Percentiles rank a stretch among this genome's conserved stretches.
Evolutionary conservation across 225 moss, liverwort and hornwort species (phyloP).

Genomic region (Takakia lepidozioides): DNA sequence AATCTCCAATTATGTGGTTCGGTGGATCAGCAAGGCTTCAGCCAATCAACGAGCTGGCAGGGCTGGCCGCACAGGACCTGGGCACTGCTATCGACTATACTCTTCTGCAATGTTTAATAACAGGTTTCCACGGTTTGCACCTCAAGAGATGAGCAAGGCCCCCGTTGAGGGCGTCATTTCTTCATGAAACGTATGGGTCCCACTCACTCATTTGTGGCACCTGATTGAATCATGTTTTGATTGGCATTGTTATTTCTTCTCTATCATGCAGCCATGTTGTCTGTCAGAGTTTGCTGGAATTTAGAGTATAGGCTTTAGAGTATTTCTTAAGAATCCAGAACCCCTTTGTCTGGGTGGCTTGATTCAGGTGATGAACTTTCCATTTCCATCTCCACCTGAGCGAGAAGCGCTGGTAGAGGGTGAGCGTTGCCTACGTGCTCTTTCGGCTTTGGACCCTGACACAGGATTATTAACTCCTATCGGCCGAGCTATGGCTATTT

Average conservation of each 20-base stretch:
- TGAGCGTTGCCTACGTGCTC: conserved; percentile 67
- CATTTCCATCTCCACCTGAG: conserved; percentile 92
- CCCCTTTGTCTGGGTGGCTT: too few relatives aligned
- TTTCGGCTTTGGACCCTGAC: conserved; percentile 65
- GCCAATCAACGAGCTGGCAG: conserved; percentile 97
- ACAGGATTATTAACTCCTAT: conserved; percentile 68
- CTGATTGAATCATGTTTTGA: too few relatives aligned
- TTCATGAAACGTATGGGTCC: conserved; percentile 99
- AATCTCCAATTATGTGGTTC: conserved; percentile 83
- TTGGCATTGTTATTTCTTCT: too few relatives aligned
- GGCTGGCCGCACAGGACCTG: conserved; percentile 94
- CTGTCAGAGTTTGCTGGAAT: too few relatives aligned
- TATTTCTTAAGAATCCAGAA: too few relatives aligned
- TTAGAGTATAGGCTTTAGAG: too few relatives aligned
- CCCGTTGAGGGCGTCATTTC: conserved; percentile 93
- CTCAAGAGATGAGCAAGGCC: conserved; percentile 86
- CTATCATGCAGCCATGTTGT: too few relatives aligned
- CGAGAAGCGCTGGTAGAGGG: conserved; percentile 70
- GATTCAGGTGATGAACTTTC: conserved; percentile 84
- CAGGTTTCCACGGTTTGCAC: conserved; percentile 67
- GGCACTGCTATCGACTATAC: conserved; percentile 97
- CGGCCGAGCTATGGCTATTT: conserved; percentile 87
- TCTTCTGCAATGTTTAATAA: conserved; percentile 90
- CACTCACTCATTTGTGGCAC: too few relatives aligned
- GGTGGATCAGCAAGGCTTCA: conserved; percentile 99